A percentile compares a stretch with the other conserved stretches of the same genome.
Evolutionary conservation across 2,329 filamentous ascomycete genomes (phyloP).

Genomic region (Zelopaecilomyces penicillatus): DNA sequence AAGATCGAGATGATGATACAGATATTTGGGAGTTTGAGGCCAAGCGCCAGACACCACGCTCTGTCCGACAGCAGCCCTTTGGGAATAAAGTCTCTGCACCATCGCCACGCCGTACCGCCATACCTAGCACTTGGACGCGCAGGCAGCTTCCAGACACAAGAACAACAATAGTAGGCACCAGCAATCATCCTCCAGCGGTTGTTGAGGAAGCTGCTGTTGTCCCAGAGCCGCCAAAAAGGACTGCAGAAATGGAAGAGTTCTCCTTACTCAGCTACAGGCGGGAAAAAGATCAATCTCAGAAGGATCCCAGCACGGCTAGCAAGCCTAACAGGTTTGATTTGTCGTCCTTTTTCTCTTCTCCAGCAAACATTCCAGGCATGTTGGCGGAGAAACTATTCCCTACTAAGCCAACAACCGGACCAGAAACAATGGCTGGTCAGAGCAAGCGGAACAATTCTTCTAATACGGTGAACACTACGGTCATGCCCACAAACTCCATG

Average conservation of each 20-base stretch:
- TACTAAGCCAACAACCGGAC: constrained; percentile 13
- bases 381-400: constrained; percentile 24
- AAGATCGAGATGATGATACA: constrained; percentile 32
- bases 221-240: constrained; percentile 8
- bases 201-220: constrained; percentile 6
- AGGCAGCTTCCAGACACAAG: constrained; percentile 9
- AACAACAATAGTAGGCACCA: too few relatives aligned
- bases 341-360: constrained; percentile 50
- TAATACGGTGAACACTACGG: constrained; percentile 11
- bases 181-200: neutral
- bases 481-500: constrained; percentile 29
- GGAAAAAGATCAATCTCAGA: constrained; percentile 6
- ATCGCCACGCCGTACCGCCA: constrained; percentile 12
- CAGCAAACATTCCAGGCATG: constrained; percentile 31
- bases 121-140: constrained; percentile 34
- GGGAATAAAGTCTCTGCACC: constrained; percentile 17
- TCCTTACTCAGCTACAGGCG: constrained; percentile 32
- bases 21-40: constrained; percentile 53
- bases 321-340: constrained; percentile 36
- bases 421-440: constrained; percentile 11
- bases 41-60: constrained; percentile 34
- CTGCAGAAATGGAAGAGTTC: constrained; percentile 30
- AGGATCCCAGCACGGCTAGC: constrained; percentile 14
- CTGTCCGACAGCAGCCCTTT: constrained; percentile 22
- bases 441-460: neutral